Base-by-base conservation (phyloP, 2,329 filamentous ascomycete genomes). In the Colletotrichum trifolii region DNA sequence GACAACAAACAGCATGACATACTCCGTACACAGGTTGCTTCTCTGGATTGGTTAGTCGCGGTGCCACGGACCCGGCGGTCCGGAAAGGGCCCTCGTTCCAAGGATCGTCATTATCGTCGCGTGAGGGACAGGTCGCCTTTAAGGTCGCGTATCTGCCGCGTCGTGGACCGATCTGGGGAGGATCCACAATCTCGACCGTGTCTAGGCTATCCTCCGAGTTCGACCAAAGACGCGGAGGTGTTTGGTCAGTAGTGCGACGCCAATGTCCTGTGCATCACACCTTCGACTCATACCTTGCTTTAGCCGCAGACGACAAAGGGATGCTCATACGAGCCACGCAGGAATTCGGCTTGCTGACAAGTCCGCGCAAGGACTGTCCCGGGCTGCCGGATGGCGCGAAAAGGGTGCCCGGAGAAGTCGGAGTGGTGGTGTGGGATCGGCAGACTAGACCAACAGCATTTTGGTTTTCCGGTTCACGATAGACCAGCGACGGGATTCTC, bases 141-240 rank as follows among this genome's bases (percentile, higher is more conserved):
- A 52, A 60, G 52, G 52, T 61, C 62, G 62, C 62, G 62, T 65
- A 52, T 56, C 50, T 63, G 58, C 25, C 57, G 62, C 62, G 57
- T 55, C 34, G 34, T 45, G 50, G 48, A 55, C 58, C 46, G 50
- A 58, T 58, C 55, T 50, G 60, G 54, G 35, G 54, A 15, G 47
- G 35, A 50, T 15, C 46, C 59, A 35, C 50, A 52, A 52, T 35
- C 45, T 50, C 53, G 52, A 50, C 56, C 59, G 43, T 56, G 59
- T 17, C 46, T 39, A 43, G 46, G 35, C 46, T 25, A 25, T 25
- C 25, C 25, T 46, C 50, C 46, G 54, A 53, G 54, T 58, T 25
- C 17, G 47, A 38, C 47, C 33, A 40, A 54, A 38, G n/a, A 38
- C 53, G 40, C 10, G 46, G 35, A 39, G 52, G 12, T 38, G 10